phyloP scores from a whole-genome alignment of 345 rosid species.

The Trapa incisa region DNA sequence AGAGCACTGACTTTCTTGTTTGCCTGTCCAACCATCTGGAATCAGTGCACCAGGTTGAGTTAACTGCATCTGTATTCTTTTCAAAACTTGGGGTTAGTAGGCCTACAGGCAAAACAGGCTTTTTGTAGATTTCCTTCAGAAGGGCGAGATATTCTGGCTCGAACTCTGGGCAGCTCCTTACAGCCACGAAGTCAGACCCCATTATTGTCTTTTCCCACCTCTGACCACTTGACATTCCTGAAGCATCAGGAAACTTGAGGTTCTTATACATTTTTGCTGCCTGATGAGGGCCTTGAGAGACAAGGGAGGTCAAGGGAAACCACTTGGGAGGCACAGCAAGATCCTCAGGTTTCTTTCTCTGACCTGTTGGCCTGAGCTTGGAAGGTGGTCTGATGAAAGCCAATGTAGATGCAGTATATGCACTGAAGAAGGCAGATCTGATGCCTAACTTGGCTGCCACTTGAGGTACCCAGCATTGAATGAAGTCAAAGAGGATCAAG shows the following conservation, averaged over 20 bases:
- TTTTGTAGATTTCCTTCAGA: slow-evolving; percentile 7
- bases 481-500: slow-evolving; percentile 15
- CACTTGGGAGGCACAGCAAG: slow-evolving; percentile 10
- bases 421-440: slow-evolving; percentile 12
- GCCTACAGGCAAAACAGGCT: slow-evolving; percentile 14
- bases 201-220: slow-evolving; percentile 12
- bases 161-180: slow-evolving; percentile 19
- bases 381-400: slow-evolving; percentile 14
- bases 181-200: slow-evolving; percentile 15
- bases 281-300: slow-evolving; percentile 11
- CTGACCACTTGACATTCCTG: slow-evolving; percentile 14
- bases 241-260: slow-evolving; percentile 7
- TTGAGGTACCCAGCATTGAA: slow-evolving; percentile 16
- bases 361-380: slow-evolving; percentile 11
- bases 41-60: slow-evolving; percentile 7
- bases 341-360: slow-evolving; percentile 12
- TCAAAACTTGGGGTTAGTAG: slow-evolving; percentile 8
- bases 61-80: background rate
- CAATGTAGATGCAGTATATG: slow-evolving; percentile 14
- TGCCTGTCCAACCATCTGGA: slow-evolving; percentile 20
- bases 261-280: slow-evolving; percentile 11
- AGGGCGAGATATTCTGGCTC: slow-evolving; percentile 12
- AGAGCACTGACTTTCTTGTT: slow-evolving; percentile 18
- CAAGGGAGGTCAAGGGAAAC: slow-evolving; percentile 12
- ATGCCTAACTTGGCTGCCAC: slow-evolving; percentile 10